Evolutionary conservation across 1,139 yeast species (phyloP).

Genomic region (Candida gigantensis): DNA sequence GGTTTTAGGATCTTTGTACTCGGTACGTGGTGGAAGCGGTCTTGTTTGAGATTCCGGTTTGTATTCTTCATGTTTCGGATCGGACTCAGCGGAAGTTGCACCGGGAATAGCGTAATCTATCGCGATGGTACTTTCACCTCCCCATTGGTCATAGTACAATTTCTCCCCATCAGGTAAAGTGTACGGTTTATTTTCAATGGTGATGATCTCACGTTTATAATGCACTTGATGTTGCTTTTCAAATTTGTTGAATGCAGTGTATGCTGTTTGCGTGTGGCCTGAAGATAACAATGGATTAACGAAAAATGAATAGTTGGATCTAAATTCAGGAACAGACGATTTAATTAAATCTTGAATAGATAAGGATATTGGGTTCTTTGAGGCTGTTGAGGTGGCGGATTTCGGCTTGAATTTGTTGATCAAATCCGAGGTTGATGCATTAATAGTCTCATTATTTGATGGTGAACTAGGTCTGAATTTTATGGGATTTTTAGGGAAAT

Average conservation of each 20-base stretch:
- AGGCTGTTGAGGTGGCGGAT: slow-evolving; percentile 19
- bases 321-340: slow-evolving; percentile 32
- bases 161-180: slow-evolving; percentile 26
- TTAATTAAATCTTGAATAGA: slow-evolving; percentile 34
- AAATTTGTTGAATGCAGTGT: slow-evolving; percentile 42
- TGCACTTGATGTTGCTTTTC: slow-evolving; percentile 35
- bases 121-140: slow-evolving; percentile 42
- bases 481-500: slow-evolving; percentile 30
- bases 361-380: too few relatives aligned
- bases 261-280: slow-evolving; percentile 51
- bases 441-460: not conserved
- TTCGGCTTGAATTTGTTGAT: not conserved
- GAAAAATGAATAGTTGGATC: slow-evolving; percentile 32
- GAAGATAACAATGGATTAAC: slow-evolving; percentile 41
- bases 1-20: slow-evolving; percentile 34
- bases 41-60: slow-evolving; percentile 37
- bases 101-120: slow-evolving; percentile 43
- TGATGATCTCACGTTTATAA: slow-evolving; percentile 40
- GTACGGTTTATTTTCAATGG: slow-evolving; percentile 34
- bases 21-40: slow-evolving; percentile 46
- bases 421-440: slow-evolving; percentile 8
- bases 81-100: slow-evolving; percentile 14
- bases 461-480: slow-evolving; percentile 18
- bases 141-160: slow-evolving; percentile 42
- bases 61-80: slow-evolving; percentile 27